Percentiles rank a stretch among this genome's conserved stretches.
phyloP scores from a whole-genome alignment of 441 rosid genomes.

The Syzygium malaccense region DNA sequence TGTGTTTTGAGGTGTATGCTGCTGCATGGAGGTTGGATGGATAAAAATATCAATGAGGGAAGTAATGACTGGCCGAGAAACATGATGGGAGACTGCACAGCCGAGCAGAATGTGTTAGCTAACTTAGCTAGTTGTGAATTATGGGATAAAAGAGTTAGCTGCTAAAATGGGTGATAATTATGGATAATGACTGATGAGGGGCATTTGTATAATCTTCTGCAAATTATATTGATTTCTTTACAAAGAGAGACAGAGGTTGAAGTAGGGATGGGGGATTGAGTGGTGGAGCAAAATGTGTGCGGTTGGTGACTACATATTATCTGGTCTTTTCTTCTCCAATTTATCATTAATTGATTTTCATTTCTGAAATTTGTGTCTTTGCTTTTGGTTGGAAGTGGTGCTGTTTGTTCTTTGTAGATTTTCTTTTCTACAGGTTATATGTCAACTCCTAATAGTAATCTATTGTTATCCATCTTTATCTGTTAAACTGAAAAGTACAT shows the following conservation, averaged over 20 bases:
- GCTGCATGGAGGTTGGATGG: background rate
- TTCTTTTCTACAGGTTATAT: background rate
- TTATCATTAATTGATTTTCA: background rate
- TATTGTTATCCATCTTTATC: background rate
- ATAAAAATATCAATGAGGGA: background rate
- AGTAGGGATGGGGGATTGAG: background rate
- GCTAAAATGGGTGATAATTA: background rate
- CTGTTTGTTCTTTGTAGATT: background rate
- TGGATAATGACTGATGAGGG: background rate
- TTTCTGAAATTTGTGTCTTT: background rate
- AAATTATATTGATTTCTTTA: background rate
- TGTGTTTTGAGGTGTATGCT: background rate
- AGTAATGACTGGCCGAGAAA: background rate
- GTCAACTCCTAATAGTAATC: background rate
- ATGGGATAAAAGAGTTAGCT: background rate
- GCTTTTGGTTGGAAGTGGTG: background rate
- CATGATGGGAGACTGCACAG: background rate
- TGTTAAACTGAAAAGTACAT: background rate
- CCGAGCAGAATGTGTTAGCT: background rate
- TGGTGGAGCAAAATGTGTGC: background rate
- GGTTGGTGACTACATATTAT: background rate
- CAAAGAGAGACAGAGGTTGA: background rate
- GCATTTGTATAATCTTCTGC: background rate
- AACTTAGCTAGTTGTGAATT: background rate
- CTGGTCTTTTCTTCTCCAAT: background rate